Conservation (phyloP, 257 asterid genomes). For the Nicotiana benthamiana region DNA sequence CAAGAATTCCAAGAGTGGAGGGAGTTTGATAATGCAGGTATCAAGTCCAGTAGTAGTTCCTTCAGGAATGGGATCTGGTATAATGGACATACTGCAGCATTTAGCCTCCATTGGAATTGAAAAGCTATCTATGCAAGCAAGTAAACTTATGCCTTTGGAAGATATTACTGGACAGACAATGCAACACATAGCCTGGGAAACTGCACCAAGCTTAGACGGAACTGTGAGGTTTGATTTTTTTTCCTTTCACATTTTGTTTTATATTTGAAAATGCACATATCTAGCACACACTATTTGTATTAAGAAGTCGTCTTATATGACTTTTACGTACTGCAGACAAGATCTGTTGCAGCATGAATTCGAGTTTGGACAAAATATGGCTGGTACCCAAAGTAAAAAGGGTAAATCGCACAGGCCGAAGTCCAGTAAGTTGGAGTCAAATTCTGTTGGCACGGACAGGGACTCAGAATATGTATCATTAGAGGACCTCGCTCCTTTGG, state of each 20-base stretch:
- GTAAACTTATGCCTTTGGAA: constrained; percentile 84
- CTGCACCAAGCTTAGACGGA: constrained; percentile 47
- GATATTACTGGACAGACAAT: constrained; percentile 74
- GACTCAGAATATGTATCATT: constrained; percentile 62
- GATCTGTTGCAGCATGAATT: constrained; percentile 32
- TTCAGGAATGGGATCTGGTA: constrained; percentile 88
- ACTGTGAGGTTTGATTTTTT: constrained; percentile 47
- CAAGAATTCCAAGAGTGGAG: constrained; percentile 52
- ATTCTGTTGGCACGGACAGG: constrained; percentile 20
- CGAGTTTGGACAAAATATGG: constrained; percentile 19
- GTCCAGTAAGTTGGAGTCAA: constrained; percentile 20
- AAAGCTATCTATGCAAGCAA: constrained; percentile 92
- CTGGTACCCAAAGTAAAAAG: constrained; percentile 21
- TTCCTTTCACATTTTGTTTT: neutral
- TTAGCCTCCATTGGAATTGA: constrained; percentile 86
- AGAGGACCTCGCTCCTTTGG: constrained; percentile 88
- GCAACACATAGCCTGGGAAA: constrained; percentile 80
- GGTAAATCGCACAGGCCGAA: constrained; percentile 18
- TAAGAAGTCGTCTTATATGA: neutral
- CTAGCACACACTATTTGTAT: neutral
- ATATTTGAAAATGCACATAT: neutral
- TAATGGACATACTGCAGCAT: constrained; percentile 75
- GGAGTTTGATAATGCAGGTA: constrained; percentile 82
- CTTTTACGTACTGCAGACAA: constrained; percentile 38
- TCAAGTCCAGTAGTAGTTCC: constrained; percentile 92